Conservation (phyloP, 1,284 basidiomycete genomes). For the Earliella scabrosa region DNA sequence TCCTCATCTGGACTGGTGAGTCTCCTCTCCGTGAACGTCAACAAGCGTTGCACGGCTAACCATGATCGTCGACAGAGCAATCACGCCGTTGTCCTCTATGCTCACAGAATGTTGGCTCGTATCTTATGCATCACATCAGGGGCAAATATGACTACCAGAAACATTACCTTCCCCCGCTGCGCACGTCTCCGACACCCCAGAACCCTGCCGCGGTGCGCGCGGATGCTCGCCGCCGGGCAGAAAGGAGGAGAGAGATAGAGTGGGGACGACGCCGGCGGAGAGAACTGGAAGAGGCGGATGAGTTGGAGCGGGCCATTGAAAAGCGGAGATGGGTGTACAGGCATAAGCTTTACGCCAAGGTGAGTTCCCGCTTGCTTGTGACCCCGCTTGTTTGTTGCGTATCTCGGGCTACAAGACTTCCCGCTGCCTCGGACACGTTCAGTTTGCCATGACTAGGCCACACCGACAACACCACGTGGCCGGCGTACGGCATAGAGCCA, state of each 20-base stretch:
- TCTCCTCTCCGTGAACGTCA: constrained; percentile 13
- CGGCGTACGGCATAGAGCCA: too few relatives aligned
- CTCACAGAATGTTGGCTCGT: constrained; percentile 71
- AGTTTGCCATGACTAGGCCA: too few relatives aligned
- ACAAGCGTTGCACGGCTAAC: neutral
- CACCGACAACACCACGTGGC: too few relatives aligned
- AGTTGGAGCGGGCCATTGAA: constrained; percentile 67
- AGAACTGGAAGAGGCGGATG: constrained; percentile 54
- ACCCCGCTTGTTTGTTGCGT: too few relatives aligned
- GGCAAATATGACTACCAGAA: constrained; percentile 82
- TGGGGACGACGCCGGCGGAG: constrained; percentile 53
- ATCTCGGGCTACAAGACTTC: too few relatives aligned
- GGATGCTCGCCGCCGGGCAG: constrained; percentile 31
- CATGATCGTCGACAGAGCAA: constrained; percentile 51
- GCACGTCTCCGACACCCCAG: constrained; percentile 50
- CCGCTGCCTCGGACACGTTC: too few relatives aligned
- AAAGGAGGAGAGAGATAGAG: constrained; percentile 50
- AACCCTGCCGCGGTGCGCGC: constrained; percentile 34
- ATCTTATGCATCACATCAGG: constrained; percentile 81
- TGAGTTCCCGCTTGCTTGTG: constrained; percentile 37
- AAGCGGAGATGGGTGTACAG: constrained; percentile 71
- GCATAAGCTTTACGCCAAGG: constrained; percentile 81
- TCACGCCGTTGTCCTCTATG: constrained; percentile 84
- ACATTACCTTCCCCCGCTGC: constrained; percentile 74
- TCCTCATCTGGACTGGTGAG: constrained; percentile 82